Evolutionary conservation across 441 rosid genomes (phyloP).

Genomic region (Pelargonium fulgidum): DNA sequence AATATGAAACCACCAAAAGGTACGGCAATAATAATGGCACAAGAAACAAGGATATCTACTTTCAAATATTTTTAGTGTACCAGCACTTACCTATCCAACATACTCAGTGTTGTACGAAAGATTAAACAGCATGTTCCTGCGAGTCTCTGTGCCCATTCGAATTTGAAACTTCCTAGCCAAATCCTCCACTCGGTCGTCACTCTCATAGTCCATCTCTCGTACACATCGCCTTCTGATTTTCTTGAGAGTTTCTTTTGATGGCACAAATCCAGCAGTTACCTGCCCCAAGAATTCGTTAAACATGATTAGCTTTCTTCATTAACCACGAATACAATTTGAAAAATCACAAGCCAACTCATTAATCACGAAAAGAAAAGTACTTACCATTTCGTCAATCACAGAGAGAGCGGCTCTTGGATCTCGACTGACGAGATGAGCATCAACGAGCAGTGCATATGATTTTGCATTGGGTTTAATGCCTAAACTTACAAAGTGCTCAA

Average conservation of each 20-base stretch:
- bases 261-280: constrained; percentile 69
- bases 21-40: neutral
- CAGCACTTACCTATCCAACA: constrained; percentile 33
- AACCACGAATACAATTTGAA: neutral
- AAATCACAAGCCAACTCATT: constrained; percentile 12
- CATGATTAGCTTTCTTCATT: constrained; percentile 20
- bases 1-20: neutral
- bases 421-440: constrained; percentile 78
- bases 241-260: constrained; percentile 72
- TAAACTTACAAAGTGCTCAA: constrained; percentile 63
- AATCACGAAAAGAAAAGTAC: constrained; percentile 9
- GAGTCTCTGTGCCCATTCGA: constrained; percentile 62
- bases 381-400: constrained; percentile 69
- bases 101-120: constrained; percentile 55
- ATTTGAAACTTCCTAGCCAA: constrained; percentile 51
- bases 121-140: constrained; percentile 64
- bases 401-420: constrained; percentile 78
- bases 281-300: constrained; percentile 25
- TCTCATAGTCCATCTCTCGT: constrained; percentile 70
- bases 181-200: constrained; percentile 45
- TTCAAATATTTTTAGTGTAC: constrained; percentile 4
- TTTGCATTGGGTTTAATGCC: constrained; percentile 73
- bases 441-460: constrained; percentile 75
- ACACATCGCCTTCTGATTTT: constrained; percentile 72
- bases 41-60: neutral